These are phyloP conservation scores for Raffaelea arxii DNA, from an alignment of 2,329 filamentous ascomycete species.

Conservation along the genomic window DNA sequence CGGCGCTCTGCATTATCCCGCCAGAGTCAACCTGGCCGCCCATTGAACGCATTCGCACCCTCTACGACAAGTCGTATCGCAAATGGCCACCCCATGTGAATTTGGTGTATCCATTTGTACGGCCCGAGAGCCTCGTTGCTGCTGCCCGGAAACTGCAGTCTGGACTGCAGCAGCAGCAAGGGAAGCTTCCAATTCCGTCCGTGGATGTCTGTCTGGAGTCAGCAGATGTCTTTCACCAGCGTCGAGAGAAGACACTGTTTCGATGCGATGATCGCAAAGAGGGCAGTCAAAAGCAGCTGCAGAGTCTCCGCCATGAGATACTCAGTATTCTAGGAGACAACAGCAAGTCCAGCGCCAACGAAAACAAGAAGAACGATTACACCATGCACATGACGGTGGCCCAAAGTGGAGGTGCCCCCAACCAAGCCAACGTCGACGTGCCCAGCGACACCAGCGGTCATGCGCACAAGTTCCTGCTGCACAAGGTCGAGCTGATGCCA, in stretches of 20 bases:
- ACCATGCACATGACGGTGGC: conserved; percentile 50
- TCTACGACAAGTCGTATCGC: conserved; percentile 51
- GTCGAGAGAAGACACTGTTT: conserved; percentile 40
- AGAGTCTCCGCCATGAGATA: conserved; percentile 26
- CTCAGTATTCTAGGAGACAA: too few species aligned
- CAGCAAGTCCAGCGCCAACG: background rate
- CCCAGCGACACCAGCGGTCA: conserved; percentile 33
- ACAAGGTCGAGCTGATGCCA: conserved; percentile 41
- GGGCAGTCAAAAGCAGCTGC: conserved; percentile 14
- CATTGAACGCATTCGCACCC: conserved; percentile 44
- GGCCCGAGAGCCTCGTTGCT: conserved; percentile 30
- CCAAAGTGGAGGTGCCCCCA: conserved; percentile 32
- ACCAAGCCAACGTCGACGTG: conserved; percentile 22
- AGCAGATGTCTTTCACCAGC: conserved; percentile 38
- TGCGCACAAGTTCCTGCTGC: conserved; percentile 38
- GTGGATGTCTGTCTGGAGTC: conserved; percentile 26
- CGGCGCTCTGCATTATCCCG: conserved; percentile 51
- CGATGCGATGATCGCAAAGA: conserved; percentile 21
- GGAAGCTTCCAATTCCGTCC: too few species aligned
- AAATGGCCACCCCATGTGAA: conserved; percentile 61
- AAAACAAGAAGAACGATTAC: conserved; percentile 18
- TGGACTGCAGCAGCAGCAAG: conserved; percentile 16
- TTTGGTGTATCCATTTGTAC: conserved; percentile 56
- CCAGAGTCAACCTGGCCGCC: conserved; percentile 35
- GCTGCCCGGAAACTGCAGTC: conserved; percentile 31